These are phyloP conservation scores for Rhizopogon parksii DNA, from an alignment of 1,284 basidiomycete genomes.

Conservation along the genomic window DNA sequence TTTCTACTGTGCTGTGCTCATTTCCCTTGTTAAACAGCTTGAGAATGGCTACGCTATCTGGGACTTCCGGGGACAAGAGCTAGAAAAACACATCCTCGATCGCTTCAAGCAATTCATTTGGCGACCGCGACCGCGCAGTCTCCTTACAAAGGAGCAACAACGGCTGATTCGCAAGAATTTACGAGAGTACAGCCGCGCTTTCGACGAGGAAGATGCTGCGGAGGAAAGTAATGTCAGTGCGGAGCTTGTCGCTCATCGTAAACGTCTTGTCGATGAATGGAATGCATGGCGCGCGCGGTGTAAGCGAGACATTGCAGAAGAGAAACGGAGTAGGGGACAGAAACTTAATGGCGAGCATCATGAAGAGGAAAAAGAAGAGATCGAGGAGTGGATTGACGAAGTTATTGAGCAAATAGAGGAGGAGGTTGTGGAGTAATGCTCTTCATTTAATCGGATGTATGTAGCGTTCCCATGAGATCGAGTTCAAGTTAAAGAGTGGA, in stretches of 20 bases:
- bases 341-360: constrained; percentile 32
- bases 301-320: constrained; percentile 54
- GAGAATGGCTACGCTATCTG: constrained; percentile 97
- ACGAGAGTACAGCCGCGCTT: constrained; percentile 84
- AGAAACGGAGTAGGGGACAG: constrained; percentile 33
- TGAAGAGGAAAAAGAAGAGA: constrained; percentile 72
- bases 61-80: constrained; percentile 95
- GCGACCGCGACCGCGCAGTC: constrained; percentile 87
- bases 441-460: constrained; percentile 8
- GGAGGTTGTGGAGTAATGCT: constrained; percentile 43
- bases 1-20: constrained; percentile 4
- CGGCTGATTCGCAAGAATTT: constrained; percentile 85
- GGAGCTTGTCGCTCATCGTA: constrained; percentile 87
- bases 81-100: constrained; percentile 85
- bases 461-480: not conserved
- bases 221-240: constrained; percentile 93
- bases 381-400: constrained; percentile 89
- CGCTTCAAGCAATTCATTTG: constrained; percentile 99
- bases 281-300: constrained; percentile 83
- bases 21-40: constrained; percentile 46
- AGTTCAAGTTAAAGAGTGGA: not conserved
- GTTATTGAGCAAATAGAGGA: constrained; percentile 88
- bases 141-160: constrained; percentile 87
- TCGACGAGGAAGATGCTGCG: constrained; percentile 96
- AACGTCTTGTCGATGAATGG: constrained; percentile 96